Evolutionary conservation across 2,329 filamentous ascomycete genomes (phyloP), one percentile per base, ranked within the genome.

Genomic region (Penicillium expansum): DNA sequence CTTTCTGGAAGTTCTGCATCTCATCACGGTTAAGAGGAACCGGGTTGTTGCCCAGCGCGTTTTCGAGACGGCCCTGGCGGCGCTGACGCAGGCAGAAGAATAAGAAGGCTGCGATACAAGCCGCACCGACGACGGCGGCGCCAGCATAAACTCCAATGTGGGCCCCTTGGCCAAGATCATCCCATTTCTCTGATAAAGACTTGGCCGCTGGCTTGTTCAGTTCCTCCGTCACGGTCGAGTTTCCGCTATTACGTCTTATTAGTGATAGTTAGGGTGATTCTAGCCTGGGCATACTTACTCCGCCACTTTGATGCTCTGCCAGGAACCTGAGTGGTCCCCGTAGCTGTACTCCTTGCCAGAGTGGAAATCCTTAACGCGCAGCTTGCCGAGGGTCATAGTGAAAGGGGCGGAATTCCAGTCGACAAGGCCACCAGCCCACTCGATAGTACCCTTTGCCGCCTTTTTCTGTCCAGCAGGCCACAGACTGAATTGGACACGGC

Each of bases 391-490:
- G 47, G 82, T 84, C 89, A 93, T 92, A 63, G 81, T 86, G 74
- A 84, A 93, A 0, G 90, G 90, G 0, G 80, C 87, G 22, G 82
- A 69, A 35, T 73, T 67, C 69, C 87, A 92, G 69, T 91, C 79
- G 33, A 88, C 89, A 49, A 79, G 69, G 56, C 88, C 88, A 48
- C 87, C 87, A 43, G 87, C 88, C 88, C 88, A 91, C 30, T 84
- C 76, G 42, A 87, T 83, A 0, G 84, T 87, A 13, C 76, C 76
- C 3, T 59, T 4, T 3, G 63, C 47, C 16, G 76, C 71, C 4
- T 56, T 56, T 8, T 71, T 57, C 52, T 76, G 72, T 55, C 88
- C 88, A 52, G 86, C 87, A 35, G 85, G 82, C 86, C 87, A 90
- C 59, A 83, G 81, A 58, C 88, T 88, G 41, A 90, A 74, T 73